These are phyloP conservation scores for Phytopythium montanum DNA, from an alignment of 352 stramenopile species.

Conservation along the genomic window DNA sequence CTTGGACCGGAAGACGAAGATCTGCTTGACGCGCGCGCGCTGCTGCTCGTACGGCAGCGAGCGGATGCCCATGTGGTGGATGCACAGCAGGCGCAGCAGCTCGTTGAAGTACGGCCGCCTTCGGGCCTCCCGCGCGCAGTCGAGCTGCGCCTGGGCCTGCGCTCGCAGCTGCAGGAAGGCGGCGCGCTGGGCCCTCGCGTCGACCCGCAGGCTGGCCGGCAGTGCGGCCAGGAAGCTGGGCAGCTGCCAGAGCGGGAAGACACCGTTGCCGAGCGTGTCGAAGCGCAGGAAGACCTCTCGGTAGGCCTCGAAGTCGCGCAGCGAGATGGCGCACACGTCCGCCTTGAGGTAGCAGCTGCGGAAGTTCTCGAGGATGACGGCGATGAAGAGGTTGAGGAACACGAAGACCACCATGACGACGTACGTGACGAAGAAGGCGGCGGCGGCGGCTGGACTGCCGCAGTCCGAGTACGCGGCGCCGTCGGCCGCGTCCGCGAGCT, in stretches of 20 bases:
- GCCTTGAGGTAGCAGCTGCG: slow-evolving; percentile 73
- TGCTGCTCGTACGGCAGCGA: slow-evolving; percentile 79
- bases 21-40: slow-evolving; percentile 78
- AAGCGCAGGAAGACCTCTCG: slow-evolving; percentile 65
- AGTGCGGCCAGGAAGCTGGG: slow-evolving; percentile 51
- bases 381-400: slow-evolving; percentile 82
- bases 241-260: slow-evolving; percentile 68
- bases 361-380: slow-evolving; percentile 83
- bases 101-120: slow-evolving; percentile 77
- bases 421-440: slow-evolving; percentile 68
- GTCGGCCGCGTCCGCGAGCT: slow-evolving; percentile 23
- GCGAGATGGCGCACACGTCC: slow-evolving; percentile 67
- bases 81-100: slow-evolving; percentile 67
- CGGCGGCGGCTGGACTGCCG: slow-evolving; percentile 34
- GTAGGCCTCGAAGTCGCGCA: slow-evolving; percentile 76
- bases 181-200: slow-evolving; percentile 32
- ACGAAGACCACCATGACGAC: slow-evolving; percentile 78
- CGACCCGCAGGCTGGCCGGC: slow-evolving; percentile 45
- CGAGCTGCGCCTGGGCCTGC: slow-evolving; percentile 56
- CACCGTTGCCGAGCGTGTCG: slow-evolving; percentile 46
- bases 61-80: slow-evolving; percentile 77
- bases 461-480: slow-evolving; percentile 56
- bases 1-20: slow-evolving; percentile 79
- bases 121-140: slow-evolving; percentile 19
- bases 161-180: slow-evolving; percentile 69